Conservation (phyloP, 2,329 filamentous ascomycete genomes). For the Akanthomyces dipterigenus region DNA sequence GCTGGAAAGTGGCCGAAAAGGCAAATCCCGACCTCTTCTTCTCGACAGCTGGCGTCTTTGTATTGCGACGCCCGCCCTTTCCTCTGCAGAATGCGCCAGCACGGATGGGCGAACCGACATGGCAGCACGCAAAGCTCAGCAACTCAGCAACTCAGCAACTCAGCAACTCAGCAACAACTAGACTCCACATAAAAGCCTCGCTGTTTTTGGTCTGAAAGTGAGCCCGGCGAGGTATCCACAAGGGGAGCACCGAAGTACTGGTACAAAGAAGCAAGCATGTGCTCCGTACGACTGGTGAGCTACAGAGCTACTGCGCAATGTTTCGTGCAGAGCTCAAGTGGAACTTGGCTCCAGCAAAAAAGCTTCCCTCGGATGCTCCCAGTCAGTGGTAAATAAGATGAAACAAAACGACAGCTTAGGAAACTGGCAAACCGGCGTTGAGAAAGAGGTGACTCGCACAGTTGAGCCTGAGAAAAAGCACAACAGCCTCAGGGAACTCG, state of each 20-base stretch:
- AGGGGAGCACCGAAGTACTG: background rate
- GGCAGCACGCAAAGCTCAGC: background rate
- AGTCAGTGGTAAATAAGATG: background rate
- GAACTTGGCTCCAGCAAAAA: background rate
- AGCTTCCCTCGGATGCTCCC: background rate
- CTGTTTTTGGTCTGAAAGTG: background rate
- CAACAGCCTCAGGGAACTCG: no score
- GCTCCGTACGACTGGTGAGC: background rate
- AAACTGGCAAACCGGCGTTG: background rate
- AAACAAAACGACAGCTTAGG: no score
- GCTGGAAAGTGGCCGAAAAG: background rate
- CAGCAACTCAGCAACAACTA: background rate
- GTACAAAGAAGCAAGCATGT: background rate
- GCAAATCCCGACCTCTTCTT: background rate
- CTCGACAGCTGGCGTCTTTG: background rate
- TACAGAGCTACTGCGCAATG: background rate
- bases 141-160: background rate
- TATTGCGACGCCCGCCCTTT: background rate
- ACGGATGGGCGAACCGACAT: conserved; percentile 4
- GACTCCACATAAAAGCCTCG: background rate
- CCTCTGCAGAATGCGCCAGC: no score
- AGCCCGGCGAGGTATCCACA: background rate
- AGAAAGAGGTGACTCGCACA: no score
- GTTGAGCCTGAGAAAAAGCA: no score
- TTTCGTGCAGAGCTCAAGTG: background rate